phyloP scores from a whole-genome alignment of 2,329 filamentous ascomycete species.

The Diaporthe velutina region DNA sequence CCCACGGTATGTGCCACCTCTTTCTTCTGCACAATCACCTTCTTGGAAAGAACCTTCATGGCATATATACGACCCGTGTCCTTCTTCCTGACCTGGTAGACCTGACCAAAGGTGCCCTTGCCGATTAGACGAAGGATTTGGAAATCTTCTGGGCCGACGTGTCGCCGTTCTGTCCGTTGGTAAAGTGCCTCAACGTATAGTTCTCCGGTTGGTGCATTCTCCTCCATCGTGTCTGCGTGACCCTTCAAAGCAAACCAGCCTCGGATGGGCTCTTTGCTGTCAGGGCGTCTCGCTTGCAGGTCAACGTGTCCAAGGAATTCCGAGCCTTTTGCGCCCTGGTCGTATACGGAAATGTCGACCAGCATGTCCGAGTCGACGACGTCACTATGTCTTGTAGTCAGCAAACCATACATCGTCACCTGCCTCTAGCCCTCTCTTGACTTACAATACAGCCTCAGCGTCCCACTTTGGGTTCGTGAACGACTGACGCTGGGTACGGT shows the following conservation, averaged over 20 bases:
- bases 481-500: slow-evolving; percentile 67
- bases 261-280: slow-evolving; percentile 78
- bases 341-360: slow-evolving; percentile 94
- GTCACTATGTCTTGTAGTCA: slow-evolving; percentile 69
- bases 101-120: slow-evolving; percentile 98
- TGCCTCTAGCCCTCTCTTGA: slow-evolving; percentile 41
- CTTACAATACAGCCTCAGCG: slow-evolving; percentile 94
- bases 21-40: slow-evolving; percentile 99
- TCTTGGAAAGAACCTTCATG: slow-evolving; percentile 99
- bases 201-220: slow-evolving; percentile 86
- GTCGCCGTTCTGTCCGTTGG: slow-evolving; percentile 88
- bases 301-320: slow-evolving; percentile 93
- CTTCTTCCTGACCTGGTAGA: slow-evolving; percentile 98
- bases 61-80: slow-evolving; percentile 97
- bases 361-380: slow-evolving; percentile 92
- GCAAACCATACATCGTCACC: background rate
- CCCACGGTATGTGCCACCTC: slow-evolving; percentile 97
- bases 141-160: slow-evolving; percentile 95
- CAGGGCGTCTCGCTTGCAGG: slow-evolving; percentile 75
- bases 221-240: slow-evolving; percentile 77
- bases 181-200: slow-evolving; percentile 89
- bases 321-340: slow-evolving; percentile 82
- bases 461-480: slow-evolving; percentile 94
- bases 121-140: slow-evolving; percentile 96
- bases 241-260: slow-evolving; percentile 89